These are phyloP conservation scores for Metarhizium rileyi DNA, from an alignment of 2,329 filamentous ascomycete genomes.

Conservation along the genomic window DNA sequence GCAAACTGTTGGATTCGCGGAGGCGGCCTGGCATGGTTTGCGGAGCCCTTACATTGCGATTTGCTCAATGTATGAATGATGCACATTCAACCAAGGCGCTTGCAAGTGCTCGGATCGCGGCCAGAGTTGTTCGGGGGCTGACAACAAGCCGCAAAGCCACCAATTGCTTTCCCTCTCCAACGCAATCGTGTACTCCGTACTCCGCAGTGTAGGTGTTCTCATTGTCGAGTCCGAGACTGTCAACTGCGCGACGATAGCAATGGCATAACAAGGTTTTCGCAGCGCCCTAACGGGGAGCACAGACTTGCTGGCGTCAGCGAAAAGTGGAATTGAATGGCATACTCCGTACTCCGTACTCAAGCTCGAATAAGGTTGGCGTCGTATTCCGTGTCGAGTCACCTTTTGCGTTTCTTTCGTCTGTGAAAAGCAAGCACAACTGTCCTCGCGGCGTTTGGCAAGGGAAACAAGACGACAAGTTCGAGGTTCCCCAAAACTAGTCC, in stretches of 20 bases:
- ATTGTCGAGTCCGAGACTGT: neutral
- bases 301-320: neutral
- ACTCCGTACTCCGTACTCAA: too few relatives aligned
- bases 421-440: neutral
- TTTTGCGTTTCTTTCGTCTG: neutral
- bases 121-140: neutral
- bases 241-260: neutral
- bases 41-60: too few relatives aligned
- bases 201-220: neutral
- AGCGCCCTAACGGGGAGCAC: neutral
- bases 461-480: neutral
- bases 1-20: too few relatives aligned
- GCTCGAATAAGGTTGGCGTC: neutral
- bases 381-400: neutral
- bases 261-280: neutral
- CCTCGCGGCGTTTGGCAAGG: neutral
- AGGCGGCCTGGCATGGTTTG: too few relatives aligned
- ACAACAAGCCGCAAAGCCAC: neutral
- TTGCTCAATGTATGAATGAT: neutral
- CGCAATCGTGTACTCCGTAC: too few relatives aligned
- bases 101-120: neutral
- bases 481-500: neutral
- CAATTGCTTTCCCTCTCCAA: neutral
- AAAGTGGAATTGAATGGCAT: neutral
- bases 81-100: neutral